Conservation (phyloP, 1,284 basidiomycete genomes). For the Puccinia horiana region DNA sequence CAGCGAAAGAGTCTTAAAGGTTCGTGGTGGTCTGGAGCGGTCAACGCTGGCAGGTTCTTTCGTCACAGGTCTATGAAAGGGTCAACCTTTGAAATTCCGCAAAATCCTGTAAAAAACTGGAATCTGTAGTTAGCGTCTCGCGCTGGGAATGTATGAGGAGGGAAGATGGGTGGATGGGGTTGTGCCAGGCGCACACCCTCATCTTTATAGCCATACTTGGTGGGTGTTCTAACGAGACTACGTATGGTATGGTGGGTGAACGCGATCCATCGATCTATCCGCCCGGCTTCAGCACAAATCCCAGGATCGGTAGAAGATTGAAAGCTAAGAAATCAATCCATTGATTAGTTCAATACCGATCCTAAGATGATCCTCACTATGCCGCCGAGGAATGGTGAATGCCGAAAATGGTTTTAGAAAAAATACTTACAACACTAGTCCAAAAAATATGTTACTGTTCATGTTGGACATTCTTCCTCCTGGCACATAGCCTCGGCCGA, state of each 20-base stretch:
- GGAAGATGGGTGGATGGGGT: not conserved
- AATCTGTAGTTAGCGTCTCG: not conserved
- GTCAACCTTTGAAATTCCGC: not conserved
- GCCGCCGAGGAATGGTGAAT: not conserved
- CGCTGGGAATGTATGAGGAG: not conserved
- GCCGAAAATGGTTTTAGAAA: no score
- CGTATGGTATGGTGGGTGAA: no score
- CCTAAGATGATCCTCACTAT: not conserved
- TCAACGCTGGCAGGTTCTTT: not conserved
- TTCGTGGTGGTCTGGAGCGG: no score
- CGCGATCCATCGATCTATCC: no score
- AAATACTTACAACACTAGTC: no score
- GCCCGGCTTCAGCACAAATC: no score
- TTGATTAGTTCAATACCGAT: not conserved
- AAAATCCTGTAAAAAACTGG: not conserved
- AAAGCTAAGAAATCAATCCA: not conserved
- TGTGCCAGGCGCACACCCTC: not conserved
- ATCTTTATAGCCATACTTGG: not conserved
- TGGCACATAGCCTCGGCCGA: no score
- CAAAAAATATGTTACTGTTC: no score
- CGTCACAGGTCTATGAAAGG: not conserved
- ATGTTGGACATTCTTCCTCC: no score
- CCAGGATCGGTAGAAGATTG: not conserved
- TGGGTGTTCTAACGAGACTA: not conserved
- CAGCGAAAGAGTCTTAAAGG: not conserved